A percentile compares a stretch with the other conserved stretches of the same genome.
phyloP scores from a whole-genome alignment of 2,329 filamentous ascomycete genomes.

The Calonectria ilicicola region DNA sequence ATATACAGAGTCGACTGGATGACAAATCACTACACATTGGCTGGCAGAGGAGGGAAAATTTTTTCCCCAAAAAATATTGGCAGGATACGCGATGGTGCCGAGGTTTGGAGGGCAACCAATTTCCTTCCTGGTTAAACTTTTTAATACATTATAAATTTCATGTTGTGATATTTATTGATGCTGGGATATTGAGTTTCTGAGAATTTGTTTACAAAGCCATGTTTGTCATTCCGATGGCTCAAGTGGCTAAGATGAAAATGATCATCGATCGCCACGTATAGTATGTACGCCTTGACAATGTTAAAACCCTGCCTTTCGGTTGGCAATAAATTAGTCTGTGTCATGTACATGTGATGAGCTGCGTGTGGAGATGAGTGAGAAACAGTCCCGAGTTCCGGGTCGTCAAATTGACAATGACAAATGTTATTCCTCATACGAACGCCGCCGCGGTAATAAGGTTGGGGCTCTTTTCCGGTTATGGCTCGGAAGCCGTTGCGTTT shows the following conservation, averaged over 20 bases:
- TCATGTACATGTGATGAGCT: neutral
- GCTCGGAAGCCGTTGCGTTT: conserved; percentile 9
- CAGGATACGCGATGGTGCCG: too few species aligned
- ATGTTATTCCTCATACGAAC: neutral
- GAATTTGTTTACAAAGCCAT: neutral
- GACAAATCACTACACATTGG: neutral
- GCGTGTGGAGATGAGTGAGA: conserved; percentile 3
- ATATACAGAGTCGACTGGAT: neutral
- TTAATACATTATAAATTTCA: neutral
- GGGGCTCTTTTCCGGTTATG: conserved; percentile 12
- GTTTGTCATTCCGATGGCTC: neutral
- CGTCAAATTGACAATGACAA: neutral
- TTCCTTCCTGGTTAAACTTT: neutral
- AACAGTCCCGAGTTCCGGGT: conserved; percentile 7
- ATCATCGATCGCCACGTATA: neutral
- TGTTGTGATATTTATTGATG: neutral
- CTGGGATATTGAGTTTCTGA: neutral
- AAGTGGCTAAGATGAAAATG: neutral
- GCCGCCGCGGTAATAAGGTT: neutral
- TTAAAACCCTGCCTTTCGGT: neutral
- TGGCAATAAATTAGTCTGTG: conserved; percentile 1
- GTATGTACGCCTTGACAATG: neutral
- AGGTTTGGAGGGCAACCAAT: too few species aligned
- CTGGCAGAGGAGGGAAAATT: neutral
- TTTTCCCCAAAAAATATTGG: too few species aligned